A percentile compares a stretch with the other conserved stretches of the same genome.
Evolutionary conservation across 768 basidiomycete species (phyloP).

Genomic region (Phylloporus scabripes): DNA sequence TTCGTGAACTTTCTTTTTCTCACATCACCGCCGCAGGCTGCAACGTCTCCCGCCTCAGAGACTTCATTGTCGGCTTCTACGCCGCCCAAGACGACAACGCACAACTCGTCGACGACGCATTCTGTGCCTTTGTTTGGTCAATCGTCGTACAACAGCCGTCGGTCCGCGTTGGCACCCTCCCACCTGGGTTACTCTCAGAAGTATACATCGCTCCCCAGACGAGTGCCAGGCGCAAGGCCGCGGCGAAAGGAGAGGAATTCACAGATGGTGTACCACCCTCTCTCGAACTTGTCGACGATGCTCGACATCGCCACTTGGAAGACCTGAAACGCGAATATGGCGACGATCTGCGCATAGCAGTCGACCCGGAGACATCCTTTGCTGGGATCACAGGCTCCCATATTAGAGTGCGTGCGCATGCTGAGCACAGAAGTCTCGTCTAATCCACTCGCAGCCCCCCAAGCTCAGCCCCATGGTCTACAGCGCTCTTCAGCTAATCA

Average conservation of each 20-base stretch:
- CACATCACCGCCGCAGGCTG: conserved; percentile 48
- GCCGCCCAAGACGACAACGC: conserved; percentile 30
- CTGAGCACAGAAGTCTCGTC: neutral
- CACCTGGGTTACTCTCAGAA: conserved; percentile 52
- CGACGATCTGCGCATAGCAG: conserved; percentile 62
- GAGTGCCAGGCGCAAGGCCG: conserved; percentile 61
- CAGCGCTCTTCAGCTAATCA: conserved; percentile 74
- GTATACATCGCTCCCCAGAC: conserved; percentile 77
- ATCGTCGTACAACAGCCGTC: conserved; percentile 70
- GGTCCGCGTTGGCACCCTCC: conserved; percentile 67
- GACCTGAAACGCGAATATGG: conserved; percentile 56
- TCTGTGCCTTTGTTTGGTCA: conserved; percentile 79
- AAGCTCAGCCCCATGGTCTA: conserved; percentile 86
- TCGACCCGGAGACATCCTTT: conserved; percentile 69
- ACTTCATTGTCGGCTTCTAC: conserved; percentile 68
- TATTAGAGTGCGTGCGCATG: conserved; percentile 52
- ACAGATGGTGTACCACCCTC: conserved; percentile 39
- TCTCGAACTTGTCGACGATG: conserved; percentile 52
- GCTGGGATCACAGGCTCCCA: conserved; percentile 82
- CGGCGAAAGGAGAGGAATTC: conserved; percentile 47
- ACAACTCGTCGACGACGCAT: conserved; percentile 69
- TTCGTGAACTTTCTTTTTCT: conserved; percentile 18
- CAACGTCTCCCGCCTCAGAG: conserved; percentile 61
- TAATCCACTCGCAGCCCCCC: conserved; percentile 46
- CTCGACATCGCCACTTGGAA: conserved; percentile 48